Percentiles rank a stretch among this genome's conserved stretches.
Conservation (phyloP, 192 early-diverging fungal species). For the Coemansia biformis region DNA sequence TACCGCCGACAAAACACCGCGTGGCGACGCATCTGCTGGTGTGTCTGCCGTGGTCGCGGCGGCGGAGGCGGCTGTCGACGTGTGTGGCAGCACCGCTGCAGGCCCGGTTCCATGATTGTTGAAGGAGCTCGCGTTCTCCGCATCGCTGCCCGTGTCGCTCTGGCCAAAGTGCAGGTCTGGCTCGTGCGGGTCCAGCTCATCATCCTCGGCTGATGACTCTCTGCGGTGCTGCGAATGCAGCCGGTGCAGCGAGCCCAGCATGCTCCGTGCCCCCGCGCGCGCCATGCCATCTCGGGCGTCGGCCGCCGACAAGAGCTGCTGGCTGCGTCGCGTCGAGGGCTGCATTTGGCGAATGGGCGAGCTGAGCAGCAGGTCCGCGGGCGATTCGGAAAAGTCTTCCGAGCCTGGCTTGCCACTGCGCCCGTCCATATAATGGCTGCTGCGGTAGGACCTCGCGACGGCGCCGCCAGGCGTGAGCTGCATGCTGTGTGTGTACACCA, state of each 20-base stretch:
- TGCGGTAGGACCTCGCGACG: conserved; percentile 10
- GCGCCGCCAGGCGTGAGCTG: conserved; percentile 11
- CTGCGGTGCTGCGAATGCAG: conserved; percentile 12
- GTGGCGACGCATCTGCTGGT: neutral
- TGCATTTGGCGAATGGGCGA: conserved; percentile 32
- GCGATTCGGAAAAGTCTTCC: conserved; percentile 13
- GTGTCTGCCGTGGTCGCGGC: too few relatives aligned
- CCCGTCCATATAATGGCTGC: conserved; percentile 10
- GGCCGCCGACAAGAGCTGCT: conserved; percentile 9
- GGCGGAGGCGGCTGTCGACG: conserved; percentile 18
- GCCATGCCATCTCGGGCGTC: conserved; percentile 19
- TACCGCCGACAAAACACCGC: too few relatives aligned
- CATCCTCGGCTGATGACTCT: conserved; percentile 38
- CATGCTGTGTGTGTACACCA: conserved; percentile 4
- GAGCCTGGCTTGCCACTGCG: conserved; percentile 5
- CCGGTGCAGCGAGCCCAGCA: conserved; percentile 26
- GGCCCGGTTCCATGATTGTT: conserved; percentile 17
- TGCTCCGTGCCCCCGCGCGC: conserved; percentile 4
- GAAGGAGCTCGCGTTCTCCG: conserved; percentile 11
- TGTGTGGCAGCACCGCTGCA: conserved; percentile 18
- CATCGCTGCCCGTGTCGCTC: conserved; percentile 40
- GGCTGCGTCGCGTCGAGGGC: conserved; percentile 5
- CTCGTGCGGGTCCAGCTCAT: conserved; percentile 30
- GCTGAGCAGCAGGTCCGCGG: conserved; percentile 30
- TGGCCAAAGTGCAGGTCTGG: conserved; percentile 49